These are phyloP conservation scores for Volvox reticuliferus DNA, from an alignment of 139 green algal species.

Conservation along the genomic window DNA sequence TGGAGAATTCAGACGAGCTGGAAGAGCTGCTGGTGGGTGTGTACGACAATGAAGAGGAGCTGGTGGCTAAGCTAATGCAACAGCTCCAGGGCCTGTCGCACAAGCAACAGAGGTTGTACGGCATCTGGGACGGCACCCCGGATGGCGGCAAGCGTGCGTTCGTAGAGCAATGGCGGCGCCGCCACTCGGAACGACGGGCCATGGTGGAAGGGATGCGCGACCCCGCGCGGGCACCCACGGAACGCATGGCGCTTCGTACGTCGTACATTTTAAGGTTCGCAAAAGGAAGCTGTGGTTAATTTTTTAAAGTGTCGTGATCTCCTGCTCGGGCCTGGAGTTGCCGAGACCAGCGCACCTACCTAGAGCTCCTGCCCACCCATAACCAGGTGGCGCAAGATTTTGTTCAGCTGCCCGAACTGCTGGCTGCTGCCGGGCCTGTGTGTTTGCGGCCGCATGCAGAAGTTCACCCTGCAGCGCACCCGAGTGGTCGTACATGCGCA, in stretches of 20 bases:
- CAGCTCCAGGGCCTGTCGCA: constrained; percentile 38
- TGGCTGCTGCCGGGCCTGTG: constrained; percentile 58
- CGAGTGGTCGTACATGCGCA: constrained; percentile 52
- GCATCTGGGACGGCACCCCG: constrained; percentile 21
- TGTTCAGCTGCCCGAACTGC: constrained; percentile 53
- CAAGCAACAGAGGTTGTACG: constrained; percentile 45
- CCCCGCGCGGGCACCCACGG: neutral
- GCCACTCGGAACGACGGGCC: constrained; percentile 30
- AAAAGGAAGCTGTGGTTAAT: no score
- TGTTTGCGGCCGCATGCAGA: constrained; percentile 46
- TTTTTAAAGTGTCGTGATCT: no score
- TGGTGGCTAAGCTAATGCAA: constrained; percentile 12
- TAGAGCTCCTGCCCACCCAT: neutral
- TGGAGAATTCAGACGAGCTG: neutral
- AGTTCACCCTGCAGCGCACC: neutral
- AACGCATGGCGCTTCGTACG: constrained; percentile 37
- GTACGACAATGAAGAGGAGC: constrained; percentile 26
- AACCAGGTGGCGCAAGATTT: constrained; percentile 41
- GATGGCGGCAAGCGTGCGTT: constrained; percentile 21
- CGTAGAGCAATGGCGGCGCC: constrained; percentile 17
- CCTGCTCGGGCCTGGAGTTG: no score
- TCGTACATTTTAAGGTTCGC: constrained; percentile 38
- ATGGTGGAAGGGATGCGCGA: constrained; percentile 19
- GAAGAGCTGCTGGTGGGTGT: constrained; percentile 9
- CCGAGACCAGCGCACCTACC: no score